These are phyloP conservation scores for Vitis hybrid DNA, from an alignment of 177 flowering plant species.

Conservation along the genomic window DNA sequence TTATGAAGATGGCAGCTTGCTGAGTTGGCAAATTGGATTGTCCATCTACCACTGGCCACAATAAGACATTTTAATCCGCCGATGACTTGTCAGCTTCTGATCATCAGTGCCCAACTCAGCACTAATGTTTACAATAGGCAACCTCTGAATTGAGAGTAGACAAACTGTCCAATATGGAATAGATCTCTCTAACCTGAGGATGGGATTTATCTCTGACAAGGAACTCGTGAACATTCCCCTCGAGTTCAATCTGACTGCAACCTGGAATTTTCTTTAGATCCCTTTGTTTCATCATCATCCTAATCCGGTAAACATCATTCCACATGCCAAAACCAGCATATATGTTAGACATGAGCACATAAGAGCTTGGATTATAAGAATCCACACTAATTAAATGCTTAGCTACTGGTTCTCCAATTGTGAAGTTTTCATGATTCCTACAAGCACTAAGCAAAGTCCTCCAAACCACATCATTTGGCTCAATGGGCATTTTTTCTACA, in stretches of 20 bases:
- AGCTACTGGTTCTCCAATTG: constrained; percentile 42
- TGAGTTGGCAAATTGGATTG: background rate
- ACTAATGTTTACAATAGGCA: background rate
- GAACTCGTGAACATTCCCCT: constrained; percentile 53
- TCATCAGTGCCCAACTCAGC: background rate
- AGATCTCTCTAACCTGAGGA: constrained; percentile 43
- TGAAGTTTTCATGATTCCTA: constrained; percentile 33
- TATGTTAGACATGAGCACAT: constrained; percentile 58
- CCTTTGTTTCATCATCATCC: constrained; percentile 43
- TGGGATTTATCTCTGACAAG: constrained; percentile 47
- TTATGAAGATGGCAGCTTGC: background rate
- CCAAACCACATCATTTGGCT: constrained; percentile 64
- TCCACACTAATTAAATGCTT: constrained; percentile 41
- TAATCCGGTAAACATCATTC: constrained; percentile 42
- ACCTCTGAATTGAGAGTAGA: constrained; percentile 3
- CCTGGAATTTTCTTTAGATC: constrained; percentile 50
- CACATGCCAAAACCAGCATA: constrained; percentile 60
- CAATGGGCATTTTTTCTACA: constrained; percentile 53
- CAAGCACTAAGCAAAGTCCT: constrained; percentile 64
- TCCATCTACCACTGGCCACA: background rate
- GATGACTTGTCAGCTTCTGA: background rate
- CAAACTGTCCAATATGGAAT: constrained; percentile 25
- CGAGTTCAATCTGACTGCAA: constrained; percentile 57
- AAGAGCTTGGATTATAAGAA: constrained; percentile 40
- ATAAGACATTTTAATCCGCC: background rate